Base-by-base conservation (phyloP, 305 asterid genomes). In the Solanum aculeatissimum region DNA sequence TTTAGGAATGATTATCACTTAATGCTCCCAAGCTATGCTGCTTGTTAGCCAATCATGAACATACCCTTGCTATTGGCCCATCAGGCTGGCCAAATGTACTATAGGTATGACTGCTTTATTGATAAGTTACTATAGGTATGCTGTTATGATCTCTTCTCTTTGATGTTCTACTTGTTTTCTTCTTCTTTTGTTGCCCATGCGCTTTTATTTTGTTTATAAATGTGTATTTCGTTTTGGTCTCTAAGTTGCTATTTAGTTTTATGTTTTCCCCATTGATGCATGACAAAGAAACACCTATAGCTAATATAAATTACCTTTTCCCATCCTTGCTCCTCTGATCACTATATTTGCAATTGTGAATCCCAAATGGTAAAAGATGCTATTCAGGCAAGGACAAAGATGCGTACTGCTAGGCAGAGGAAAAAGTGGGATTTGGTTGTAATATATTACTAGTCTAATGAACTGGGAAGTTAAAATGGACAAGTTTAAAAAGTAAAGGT, bases 1-100 rank as follows among this genome's bases (percentile, higher is more conserved):
- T 65, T 60, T 86, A 84, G 81, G 85, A 82, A 38, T 84, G 89
- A 85, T 81, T 85, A 63, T 83, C 74, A 32, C 86, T 86, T 40
- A 40, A 75, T 53, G 82, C 49, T 81, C 62, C 27, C 70, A 58
- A 49, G 13, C 58, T 83, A 9, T 32, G 8, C 81, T 54, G 57
- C 45, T 19, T 82, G 80, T 72, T 53, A 43, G 66, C 32, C 29
- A 19, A 18, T 32, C 65, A 10, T 77, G 82, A 6, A 53, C 82
- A 6, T 51, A 77, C 1, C 25, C 9, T 25, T 75, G 82, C n/a
- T 77, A 29, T 53, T 78, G 66, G 8, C 27, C 58, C 12, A 78
- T 27, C 82, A 53, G 32, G 49, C 32, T 78, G 49, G 45, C 4
- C 82, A 18, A 53, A 78, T 78, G 29, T 9, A 53, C 19, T 53